A percentile compares a stretch with the other conserved stretches of the same genome.
phyloP scores from a whole-genome alignment of 306 rosid species.

The Corylus heterophylla region DNA sequence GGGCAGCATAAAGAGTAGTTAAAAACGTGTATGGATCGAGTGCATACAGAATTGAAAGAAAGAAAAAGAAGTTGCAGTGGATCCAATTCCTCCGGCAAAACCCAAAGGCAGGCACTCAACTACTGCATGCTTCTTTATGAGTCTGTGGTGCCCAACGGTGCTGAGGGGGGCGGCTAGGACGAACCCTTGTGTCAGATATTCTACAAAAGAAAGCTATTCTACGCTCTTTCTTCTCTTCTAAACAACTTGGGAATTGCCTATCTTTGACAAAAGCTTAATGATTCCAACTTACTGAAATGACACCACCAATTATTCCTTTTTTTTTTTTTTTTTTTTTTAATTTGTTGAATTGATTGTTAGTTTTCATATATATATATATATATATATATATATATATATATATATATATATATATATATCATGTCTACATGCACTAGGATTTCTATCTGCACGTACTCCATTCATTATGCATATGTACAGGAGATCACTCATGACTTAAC shows the following conservation, averaged over 20 bases:
- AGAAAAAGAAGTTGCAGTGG: neutral
- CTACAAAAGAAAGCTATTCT: neutral
- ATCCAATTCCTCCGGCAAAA: constrained; percentile 6
- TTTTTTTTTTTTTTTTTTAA: too few species aligned
- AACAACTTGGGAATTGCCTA: neutral
- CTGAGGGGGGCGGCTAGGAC: neutral
- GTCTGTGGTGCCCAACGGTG: neutral
- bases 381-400: too few species aligned
- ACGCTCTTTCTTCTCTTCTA: neutral
- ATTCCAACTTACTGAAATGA: neutral
- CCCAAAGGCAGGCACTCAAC: neutral
- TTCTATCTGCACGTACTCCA: too few species aligned
- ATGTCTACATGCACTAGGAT: too few species aligned
- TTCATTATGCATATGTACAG: too few species aligned
- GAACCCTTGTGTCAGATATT: constrained; percentile 13
- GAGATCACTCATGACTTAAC: too few species aligned
- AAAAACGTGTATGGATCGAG: neutral
- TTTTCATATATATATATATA: neutral
- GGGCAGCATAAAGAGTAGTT: neutral
- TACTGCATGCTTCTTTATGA: neutral
- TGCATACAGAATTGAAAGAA: neutral
- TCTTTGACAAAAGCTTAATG: neutral
- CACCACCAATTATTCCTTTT: neutral
- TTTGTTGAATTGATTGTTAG: neutral
- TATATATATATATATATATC: too few species aligned